Percentiles rank a stretch among this genome's conserved stretches.
Conservation (phyloP, 1,284 basidiomycete species). For the Microbotryomycetes sp. region DNA sequence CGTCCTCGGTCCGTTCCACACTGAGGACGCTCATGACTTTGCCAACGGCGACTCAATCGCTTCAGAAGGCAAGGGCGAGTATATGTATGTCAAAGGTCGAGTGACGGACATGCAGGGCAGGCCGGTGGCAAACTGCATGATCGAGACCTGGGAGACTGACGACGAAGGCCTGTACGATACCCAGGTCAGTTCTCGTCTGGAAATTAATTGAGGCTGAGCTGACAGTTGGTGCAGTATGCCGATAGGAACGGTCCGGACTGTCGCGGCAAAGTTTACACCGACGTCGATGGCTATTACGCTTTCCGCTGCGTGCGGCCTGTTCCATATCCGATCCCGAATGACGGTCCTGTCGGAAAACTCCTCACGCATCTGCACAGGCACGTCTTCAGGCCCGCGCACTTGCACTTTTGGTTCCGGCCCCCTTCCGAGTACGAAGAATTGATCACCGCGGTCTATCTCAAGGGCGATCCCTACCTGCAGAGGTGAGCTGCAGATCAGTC, state of each 20-base stretch:
- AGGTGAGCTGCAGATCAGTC: conserved; percentile 44
- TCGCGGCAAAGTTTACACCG: conserved; percentile 59
- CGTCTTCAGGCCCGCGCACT: conserved; percentile 67
- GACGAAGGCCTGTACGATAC: conserved; percentile 53
- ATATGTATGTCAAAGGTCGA: conserved; percentile 68
- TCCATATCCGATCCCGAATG: conserved; percentile 70
- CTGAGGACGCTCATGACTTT: conserved; percentile 68
- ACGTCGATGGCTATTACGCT: conserved; percentile 58
- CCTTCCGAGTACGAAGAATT: conserved; percentile 64
- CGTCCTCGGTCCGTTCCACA: conserved; percentile 76
- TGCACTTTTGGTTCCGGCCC: conserved; percentile 61
- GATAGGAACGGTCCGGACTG: conserved; percentile 61
- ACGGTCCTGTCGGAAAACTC: conserved; percentile 67
- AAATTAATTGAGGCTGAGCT: no score
- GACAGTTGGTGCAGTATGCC: conserved; percentile 47
- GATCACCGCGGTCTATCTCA: conserved; percentile 64
- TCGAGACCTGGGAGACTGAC: conserved; percentile 87
- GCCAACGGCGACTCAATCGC: conserved; percentile 57
- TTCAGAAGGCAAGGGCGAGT: conserved; percentile 72
- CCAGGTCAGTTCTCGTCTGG: neutral
- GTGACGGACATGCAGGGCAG: conserved; percentile 57
- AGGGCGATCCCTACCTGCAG: conserved; percentile 56
- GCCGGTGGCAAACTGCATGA: conserved; percentile 57
- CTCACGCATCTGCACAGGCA: conserved; percentile 58
- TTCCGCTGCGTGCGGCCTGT: conserved; percentile 71